Evolutionary conservation across 2,329 filamentous ascomycete species (phyloP).

Genomic region (Monosporascus sp.): DNA sequence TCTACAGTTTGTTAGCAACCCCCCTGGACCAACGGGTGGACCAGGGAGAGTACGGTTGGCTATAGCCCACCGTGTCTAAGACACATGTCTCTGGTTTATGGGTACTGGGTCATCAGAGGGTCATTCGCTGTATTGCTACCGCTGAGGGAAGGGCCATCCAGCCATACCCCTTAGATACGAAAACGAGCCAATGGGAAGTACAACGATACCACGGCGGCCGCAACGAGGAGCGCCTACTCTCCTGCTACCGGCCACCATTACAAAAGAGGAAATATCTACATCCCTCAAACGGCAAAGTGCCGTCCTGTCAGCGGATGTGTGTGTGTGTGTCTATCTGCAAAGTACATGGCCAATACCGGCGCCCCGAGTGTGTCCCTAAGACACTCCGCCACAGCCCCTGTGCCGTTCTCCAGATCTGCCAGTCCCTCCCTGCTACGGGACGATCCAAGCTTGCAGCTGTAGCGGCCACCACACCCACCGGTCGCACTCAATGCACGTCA

Average conservation of each 20-base stretch:
- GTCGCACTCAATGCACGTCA: slow-evolving; percentile 20
- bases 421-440: slow-evolving; percentile 12
- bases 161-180: slow-evolving; percentile 1
- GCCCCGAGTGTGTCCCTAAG: slow-evolving; percentile 29
- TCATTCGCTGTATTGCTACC: slow-evolving; percentile 23
- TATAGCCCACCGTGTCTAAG: slow-evolving; percentile 18
- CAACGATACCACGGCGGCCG: slow-evolving; percentile 14
- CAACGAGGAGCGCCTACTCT: slow-evolving; percentile 9
- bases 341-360: slow-evolving; percentile 17
- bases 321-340: slow-evolving; percentile 20
- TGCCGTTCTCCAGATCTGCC: slow-evolving; percentile 8
- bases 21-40: slow-evolving; percentile 8
- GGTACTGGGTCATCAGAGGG: slow-evolving; percentile 15
- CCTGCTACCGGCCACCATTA: slow-evolving; percentile 19
- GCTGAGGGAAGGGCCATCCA: slow-evolving; percentile 9
- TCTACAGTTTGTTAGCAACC: slow-evolving; percentile 12
- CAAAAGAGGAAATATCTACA: slow-evolving; percentile 31
- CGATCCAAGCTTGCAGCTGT: slow-evolving; percentile 19
- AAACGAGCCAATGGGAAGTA: slow-evolving; percentile 17
- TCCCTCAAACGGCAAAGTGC: slow-evolving; percentile 30
- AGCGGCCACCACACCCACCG: slow-evolving; percentile 17
- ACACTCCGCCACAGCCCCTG: slow-evolving; percentile 9
- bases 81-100: slow-evolving; percentile 14
- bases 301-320: slow-evolving; percentile 14
- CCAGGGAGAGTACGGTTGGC: slow-evolving; percentile 4